Evolutionary conservation across 2,329 filamentous ascomycete species (phyloP).

Genomic region (Lasiodiplodia sp.): DNA sequence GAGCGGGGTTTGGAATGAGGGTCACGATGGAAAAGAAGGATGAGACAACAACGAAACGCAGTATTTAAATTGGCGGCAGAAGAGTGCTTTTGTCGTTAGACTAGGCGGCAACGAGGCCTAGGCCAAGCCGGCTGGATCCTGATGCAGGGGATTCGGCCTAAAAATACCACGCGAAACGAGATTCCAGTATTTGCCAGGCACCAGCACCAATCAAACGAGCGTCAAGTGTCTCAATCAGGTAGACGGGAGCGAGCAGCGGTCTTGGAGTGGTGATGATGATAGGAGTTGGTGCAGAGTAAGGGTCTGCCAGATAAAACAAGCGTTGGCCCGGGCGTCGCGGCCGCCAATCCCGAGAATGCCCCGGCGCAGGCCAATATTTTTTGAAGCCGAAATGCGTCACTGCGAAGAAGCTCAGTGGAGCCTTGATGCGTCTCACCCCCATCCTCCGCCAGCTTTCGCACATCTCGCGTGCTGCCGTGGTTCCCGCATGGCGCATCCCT

Average conservation of each 20-base stretch:
- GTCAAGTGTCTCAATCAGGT: not conserved
- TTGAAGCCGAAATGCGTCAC: constrained; percentile 4
- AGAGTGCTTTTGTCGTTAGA: not conserved
- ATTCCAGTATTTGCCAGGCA: not conserved
- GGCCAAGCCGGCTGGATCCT: constrained; percentile 34
- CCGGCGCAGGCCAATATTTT: constrained; percentile 20
- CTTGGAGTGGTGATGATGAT: not conserved
- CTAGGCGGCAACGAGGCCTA: constrained; percentile 29
- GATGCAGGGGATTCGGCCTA: constrained; percentile 2
- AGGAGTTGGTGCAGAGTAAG: not conserved
- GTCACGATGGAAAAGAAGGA: constrained; percentile 2
- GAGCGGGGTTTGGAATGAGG: not conserved
- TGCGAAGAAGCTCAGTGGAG: not conserved
- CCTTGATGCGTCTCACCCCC: not conserved
- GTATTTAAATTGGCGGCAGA: not conserved
- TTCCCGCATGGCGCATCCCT: not conserved
- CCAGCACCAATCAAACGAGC: not conserved
- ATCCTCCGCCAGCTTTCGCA: not conserved
- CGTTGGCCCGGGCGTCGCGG: not conserved
- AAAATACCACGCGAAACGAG: constrained; percentile 13
- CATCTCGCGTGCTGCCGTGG: not conserved
- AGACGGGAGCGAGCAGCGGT: not conserved
- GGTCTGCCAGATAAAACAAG: constrained; percentile 1
- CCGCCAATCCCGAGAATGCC: not conserved
- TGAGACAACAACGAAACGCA: constrained; percentile 1